A percentile compares a stretch with the other conserved stretches of the same genome.
phyloP scores from a whole-genome alignment of 495 filamentous ascomycete species.

The Tuber borchii region DNA sequence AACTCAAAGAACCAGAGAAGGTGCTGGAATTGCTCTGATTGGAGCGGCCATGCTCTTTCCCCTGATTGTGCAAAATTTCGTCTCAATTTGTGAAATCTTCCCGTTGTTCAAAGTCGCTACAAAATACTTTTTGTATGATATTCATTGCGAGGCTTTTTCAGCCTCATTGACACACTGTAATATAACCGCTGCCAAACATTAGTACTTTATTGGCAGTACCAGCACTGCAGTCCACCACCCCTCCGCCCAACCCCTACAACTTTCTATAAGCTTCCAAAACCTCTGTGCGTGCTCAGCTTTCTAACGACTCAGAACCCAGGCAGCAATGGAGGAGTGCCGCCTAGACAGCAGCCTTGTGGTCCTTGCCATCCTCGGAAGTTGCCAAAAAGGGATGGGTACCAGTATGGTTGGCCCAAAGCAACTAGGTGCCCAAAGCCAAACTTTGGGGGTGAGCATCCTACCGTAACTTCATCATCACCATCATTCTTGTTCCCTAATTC shows the following conservation, averaged over 20 bases:
- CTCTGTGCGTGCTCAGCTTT: background rate
- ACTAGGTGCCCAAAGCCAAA: background rate
- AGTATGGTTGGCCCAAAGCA: background rate
- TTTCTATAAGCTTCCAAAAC: constrained; percentile 12
- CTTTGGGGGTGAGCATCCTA: background rate
- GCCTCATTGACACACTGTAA: constrained; percentile 27
- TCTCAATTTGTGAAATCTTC: constrained; percentile 12
- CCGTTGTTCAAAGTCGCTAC: constrained; percentile 10
- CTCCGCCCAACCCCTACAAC: constrained; percentile 3
- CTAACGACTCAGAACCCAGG: background rate
- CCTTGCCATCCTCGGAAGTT: background rate
- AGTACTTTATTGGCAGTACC: background rate
- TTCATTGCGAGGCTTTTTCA: constrained; percentile 8
- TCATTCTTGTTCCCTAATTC: background rate
- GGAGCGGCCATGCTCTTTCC: background rate
- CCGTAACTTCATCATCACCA: background rate
- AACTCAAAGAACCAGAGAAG: constrained; percentile 22
- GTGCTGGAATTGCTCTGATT: constrained; percentile 1
- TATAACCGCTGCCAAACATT: constrained; percentile 13
- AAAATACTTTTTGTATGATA: constrained; percentile 1
- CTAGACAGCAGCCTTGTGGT: background rate
- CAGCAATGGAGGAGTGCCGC: background rate
- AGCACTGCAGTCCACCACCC: background rate
- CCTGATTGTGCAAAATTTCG: constrained; percentile 1
- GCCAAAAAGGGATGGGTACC: background rate